Conservation (phyloP, 257 asterid genomes). For the Schizonepeta tenuifolia region DNA sequence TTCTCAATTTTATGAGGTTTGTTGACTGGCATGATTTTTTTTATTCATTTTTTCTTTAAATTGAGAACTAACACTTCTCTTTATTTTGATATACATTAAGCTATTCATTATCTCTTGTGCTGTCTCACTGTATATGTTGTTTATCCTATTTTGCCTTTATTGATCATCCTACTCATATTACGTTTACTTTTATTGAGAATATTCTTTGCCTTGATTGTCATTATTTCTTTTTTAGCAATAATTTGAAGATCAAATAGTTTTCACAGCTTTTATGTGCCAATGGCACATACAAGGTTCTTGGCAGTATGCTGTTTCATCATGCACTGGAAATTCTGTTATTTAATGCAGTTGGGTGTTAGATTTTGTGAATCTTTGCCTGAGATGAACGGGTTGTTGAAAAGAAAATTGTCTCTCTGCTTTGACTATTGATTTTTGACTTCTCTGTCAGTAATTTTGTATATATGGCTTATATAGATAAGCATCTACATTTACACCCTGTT, state of each 20-base stretch:
- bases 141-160: background rate
- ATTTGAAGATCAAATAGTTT: background rate
- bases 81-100: background rate
- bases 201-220: conserved; percentile 11
- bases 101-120: background rate
- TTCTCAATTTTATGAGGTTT: background rate
- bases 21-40: background rate
- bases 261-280: background rate
- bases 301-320: background rate
- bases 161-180: background rate
- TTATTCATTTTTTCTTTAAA: background rate
- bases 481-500: background rate
- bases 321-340: background rate
- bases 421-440: background rate
- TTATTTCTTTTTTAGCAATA: no score
- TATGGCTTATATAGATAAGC: background rate
- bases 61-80: background rate
- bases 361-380: no score
- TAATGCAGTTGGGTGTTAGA: no score
- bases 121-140: conserved; percentile 1
- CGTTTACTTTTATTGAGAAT: background rate
- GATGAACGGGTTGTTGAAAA: no score
- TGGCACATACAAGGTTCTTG: background rate
- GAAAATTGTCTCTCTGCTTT: background rate
- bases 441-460: background rate